A percentile compares a stretch with the other conserved stretches of the same genome.
phyloP scores from a whole-genome alignment of 352 stramenopile species.

The Elongisporangium prolatum region DNA sequence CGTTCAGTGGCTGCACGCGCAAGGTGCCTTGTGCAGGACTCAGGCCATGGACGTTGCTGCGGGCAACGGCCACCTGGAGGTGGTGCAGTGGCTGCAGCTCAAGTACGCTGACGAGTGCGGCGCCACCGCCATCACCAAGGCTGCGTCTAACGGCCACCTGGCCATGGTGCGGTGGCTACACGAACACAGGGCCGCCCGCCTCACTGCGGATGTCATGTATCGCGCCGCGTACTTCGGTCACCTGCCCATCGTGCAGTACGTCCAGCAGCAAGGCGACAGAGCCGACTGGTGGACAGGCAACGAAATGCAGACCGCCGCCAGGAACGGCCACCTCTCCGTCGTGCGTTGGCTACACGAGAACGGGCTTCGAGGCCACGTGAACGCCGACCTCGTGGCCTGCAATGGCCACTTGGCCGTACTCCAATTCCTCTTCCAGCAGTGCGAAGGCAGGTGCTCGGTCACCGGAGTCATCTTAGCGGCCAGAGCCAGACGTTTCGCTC shows the following conservation, averaged over 20 bases:
- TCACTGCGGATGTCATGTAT: conserved; percentile 48
- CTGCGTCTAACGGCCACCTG: conserved; percentile 3
- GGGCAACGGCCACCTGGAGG: neutral
- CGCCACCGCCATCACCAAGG: neutral
- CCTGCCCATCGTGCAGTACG: conserved; percentile 16
- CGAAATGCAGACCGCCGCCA: conserved; percentile 55
- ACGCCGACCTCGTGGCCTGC: neutral
- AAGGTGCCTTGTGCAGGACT: neutral
- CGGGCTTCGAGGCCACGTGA: neutral
- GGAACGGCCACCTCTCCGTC: conserved; percentile 69
- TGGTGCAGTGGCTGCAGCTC: conserved; percentile 2
- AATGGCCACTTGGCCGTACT: conserved; percentile 4
- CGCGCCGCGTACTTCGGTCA: conserved; percentile 66
- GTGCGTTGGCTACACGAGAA: conserved; percentile 62
- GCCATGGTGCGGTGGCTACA: neutral
- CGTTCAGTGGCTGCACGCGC: conserved; percentile 13
- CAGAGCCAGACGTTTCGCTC: neutral
- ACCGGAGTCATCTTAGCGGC: neutral
- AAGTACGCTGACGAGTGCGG: neutral
- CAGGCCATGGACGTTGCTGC: neutral
- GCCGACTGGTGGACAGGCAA: conserved; percentile 54
- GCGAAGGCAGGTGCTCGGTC: neutral
- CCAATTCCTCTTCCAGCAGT: conserved; percentile 1
- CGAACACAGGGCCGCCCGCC: neutral
- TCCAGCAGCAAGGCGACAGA: conserved; percentile 25